phyloP scores from a whole-genome alignment of 169 alveolate genomes.

The Plasmodium gonderi region DNA sequence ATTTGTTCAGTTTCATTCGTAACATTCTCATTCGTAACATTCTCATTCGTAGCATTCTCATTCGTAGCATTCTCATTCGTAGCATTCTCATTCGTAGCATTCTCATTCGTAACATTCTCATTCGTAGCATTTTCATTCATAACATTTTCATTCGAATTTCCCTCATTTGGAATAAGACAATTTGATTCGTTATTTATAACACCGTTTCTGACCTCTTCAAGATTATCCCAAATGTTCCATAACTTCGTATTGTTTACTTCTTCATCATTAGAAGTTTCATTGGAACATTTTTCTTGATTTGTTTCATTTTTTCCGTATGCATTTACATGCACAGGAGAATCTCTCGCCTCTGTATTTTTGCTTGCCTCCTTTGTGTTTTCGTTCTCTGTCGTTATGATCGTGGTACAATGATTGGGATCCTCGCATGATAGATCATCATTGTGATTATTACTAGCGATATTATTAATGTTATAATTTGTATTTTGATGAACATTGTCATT shows the following conservation, averaged over 20 bases:
- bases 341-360: background rate
- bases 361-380: background rate
- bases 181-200: background rate
- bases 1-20: too few relatives aligned
- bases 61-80: background rate
- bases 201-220: background rate
- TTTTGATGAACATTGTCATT: background rate
- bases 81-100: background rate
- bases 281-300: background rate
- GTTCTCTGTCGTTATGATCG: too few relatives aligned
- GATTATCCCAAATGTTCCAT: background rate
- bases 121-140: background rate
- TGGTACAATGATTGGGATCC: background rate
- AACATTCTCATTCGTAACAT: slow-evolving; percentile 6
- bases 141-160: slow-evolving; percentile 12
- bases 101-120: background rate
- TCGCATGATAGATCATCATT: background rate
- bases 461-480: background rate
- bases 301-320: background rate
- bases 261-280: background rate
- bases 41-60: background rate
- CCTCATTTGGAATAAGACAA: too few relatives aligned
- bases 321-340: background rate
- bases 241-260: background rate
- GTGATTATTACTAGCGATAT: background rate